Percentiles rank a stretch among this genome's conserved stretches.
These are phyloP conservation scores for Cyclotella atomus DNA, from an alignment of 108 stramenopile genomes.

Conservation along the genomic window DNA sequence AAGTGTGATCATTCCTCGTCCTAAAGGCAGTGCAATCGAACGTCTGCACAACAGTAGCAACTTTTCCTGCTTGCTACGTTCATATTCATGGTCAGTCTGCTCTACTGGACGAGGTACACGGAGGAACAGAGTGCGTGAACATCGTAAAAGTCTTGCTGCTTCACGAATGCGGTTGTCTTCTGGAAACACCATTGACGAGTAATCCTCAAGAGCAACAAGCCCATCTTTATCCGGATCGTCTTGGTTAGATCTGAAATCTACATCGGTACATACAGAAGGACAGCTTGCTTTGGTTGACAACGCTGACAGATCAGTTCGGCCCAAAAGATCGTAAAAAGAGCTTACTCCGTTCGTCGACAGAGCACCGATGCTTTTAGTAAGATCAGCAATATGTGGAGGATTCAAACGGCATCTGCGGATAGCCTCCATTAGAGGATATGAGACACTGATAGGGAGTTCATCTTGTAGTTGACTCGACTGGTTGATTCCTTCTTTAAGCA, in stretches of 20 bases:
- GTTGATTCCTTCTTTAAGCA: conserved; percentile 76
- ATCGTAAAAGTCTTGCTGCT: conserved; percentile 89
- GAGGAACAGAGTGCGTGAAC: conserved; percentile 84
- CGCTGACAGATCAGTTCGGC: conserved; percentile 74
- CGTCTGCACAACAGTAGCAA: conserved; percentile 84
- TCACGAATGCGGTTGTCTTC: conserved; percentile 89
- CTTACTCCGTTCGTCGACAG: no score
- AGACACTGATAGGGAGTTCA: conserved; percentile 64
- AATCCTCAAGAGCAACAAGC: conserved; percentile 69
- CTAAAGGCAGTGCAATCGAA: conserved; percentile 86
- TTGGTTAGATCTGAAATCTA: background rate
- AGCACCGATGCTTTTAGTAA: background rate
- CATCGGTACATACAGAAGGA: background rate
- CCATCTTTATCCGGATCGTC: conserved; percentile 79
- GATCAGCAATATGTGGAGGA: conserved; percentile 43
- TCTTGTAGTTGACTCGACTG: conserved; percentile 51
- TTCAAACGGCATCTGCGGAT: conserved; percentile 63
- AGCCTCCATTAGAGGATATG: conserved; percentile 73
- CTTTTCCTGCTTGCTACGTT: conserved; percentile 85
- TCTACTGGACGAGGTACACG: conserved; percentile 83
- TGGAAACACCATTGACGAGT: conserved; percentile 88
- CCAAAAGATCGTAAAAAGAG: conserved; percentile 75
- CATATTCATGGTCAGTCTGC: conserved; percentile 90
- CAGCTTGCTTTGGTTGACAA: conserved; percentile 14
- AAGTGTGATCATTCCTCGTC: conserved; percentile 96